Evolutionary conservation across 2,329 filamentous ascomycete species (phyloP), one percentile per base, ranked within the genome.

Genomic region (Juglanconis sp.): DNA sequence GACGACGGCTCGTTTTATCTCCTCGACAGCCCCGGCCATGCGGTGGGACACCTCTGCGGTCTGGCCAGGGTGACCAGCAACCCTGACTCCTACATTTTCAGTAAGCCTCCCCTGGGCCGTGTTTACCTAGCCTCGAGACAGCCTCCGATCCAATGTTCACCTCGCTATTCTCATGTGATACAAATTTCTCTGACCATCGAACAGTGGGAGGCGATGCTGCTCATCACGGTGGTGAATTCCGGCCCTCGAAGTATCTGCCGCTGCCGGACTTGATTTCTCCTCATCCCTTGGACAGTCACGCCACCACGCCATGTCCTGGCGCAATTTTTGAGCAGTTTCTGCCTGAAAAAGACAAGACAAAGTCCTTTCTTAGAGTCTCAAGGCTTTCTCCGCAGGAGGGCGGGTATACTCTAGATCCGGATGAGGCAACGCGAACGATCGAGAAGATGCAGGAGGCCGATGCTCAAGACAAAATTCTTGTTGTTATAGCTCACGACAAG

Each of bases 401-500:
- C 15, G 51, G 60, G 38, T 65, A 53, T 30, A 64, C 69, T 48
- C 31, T 69, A 63, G 57, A 75, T 66, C 59, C 66, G 0, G 68
- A 71, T 17, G 67, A 72, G 53, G 71, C 75, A 3, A 60, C 71
- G 31, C 69, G 68, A 51, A 80, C 77, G 1, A 73, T 80, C 5
- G 67, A 67, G n/a, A 80, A 80, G 56, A 56, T 82, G 34, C 73
- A 77, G 55, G 77, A 78, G 59, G 72, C 74, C 8, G 81, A 82
- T 66, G 78, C 73, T 2, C 65, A 71, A 7, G 73, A 77, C 13
- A 71, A 76, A 44, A 66, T 82, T 3, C 69, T 83, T 13, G 71
- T 81, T 4, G 67, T 78, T 1, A 73, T 80, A 32, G 77, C 81
- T 7, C 81, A 83, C 64, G 81, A 83, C 65, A 69, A 70, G 44